A percentile compares a stretch with the other conserved stretches of the same genome.
phyloP scores from a whole-genome alignment of 2,329 filamentous ascomycete genomes.

The Fusarium praegraminearum region DNA sequence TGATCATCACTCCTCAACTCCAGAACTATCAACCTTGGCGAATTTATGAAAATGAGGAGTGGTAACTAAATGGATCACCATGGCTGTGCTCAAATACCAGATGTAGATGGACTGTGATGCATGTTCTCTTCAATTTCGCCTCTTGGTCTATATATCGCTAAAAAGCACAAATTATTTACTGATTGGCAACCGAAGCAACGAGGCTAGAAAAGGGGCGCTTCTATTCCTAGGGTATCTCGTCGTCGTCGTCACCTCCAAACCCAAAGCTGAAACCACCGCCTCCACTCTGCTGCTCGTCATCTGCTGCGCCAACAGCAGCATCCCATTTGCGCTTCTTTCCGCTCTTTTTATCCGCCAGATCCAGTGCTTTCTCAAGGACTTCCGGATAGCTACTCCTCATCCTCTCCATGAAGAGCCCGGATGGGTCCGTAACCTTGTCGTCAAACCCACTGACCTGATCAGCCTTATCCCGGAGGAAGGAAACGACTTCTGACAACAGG shows the following conservation, averaged over 20 bases:
- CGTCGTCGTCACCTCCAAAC: conserved; percentile 63
- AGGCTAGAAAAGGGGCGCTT: conserved; percentile 1
- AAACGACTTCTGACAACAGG: conserved; percentile 79
- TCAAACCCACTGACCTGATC: conserved; percentile 91
- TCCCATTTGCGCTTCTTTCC: conserved; percentile 90
- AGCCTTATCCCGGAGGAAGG: conserved; percentile 83
- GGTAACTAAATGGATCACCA: background rate
- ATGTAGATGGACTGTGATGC: background rate
- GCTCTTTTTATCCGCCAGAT: conserved; percentile 71
- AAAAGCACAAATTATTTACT: conserved; percentile 8
- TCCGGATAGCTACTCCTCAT: conserved; percentile 73
- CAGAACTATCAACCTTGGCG: background rate
- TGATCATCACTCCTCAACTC: background rate
- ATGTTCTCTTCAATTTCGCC: conserved; percentile 1
- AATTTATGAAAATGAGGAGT: background rate
- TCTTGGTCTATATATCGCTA: conserved; percentile 6
- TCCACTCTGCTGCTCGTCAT: conserved; percentile 52
- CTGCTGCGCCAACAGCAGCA: conserved; percentile 66
- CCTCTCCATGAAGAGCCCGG: conserved; percentile 77
- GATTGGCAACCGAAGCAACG: conserved; percentile 2
- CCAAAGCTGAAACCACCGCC: conserved; percentile 65
- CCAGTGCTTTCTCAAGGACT: conserved; percentile 73
- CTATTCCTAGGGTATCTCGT: conserved; percentile 57
- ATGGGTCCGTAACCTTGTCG: conserved; percentile 77
- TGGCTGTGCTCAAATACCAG: background rate